Percentiles rank a stretch among this genome's conserved stretches.
Conservation (phyloP, 176 grass and related monocot genomes). For the Oryza punctata region DNA sequence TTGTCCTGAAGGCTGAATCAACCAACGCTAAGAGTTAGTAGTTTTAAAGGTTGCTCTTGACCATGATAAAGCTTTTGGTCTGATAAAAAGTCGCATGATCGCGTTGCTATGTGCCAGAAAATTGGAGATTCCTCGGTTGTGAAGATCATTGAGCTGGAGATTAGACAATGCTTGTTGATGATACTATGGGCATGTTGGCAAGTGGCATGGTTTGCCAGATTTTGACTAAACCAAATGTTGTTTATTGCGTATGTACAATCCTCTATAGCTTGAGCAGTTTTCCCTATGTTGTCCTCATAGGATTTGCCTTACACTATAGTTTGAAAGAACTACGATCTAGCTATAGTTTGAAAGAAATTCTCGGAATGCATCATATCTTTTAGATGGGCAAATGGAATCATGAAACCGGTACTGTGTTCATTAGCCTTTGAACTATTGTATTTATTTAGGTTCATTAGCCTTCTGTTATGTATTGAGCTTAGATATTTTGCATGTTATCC, state of each 20-base stretch:
- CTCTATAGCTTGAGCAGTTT: conserved; percentile 29
- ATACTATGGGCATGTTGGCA: conserved; percentile 14
- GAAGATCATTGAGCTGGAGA: conserved; percentile 97
- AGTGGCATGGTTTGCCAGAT: conserved; percentile 30
- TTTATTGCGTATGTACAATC: conserved; percentile 41
- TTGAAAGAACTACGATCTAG: not conserved
- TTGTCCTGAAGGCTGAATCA: conserved; percentile 70
- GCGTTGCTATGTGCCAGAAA: conserved; percentile 88
- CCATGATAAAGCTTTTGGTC: conserved; percentile 76
- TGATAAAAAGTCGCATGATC: conserved; percentile 89
- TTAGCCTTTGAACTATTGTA: not conserved
- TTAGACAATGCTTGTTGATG: conserved; percentile 37
- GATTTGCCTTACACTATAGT: conserved; percentile 1
- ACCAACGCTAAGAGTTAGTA: conserved; percentile 71
- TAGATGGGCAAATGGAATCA: conserved; percentile 37
- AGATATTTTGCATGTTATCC: not conserved
- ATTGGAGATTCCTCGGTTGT: conserved; percentile 84
- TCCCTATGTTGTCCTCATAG: conserved; percentile 27
- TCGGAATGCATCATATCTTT: not conserved
- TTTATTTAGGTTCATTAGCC: not conserved
- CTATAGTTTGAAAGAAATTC: conserved; percentile 9
- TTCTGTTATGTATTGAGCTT: not conserved
- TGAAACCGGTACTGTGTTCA: conserved; percentile 1
- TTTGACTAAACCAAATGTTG: conserved; percentile 35
- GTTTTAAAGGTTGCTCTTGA: conserved; percentile 97